Base-by-base conservation (phyloP, 2,329 filamentous ascomycete genomes). In the Cladophialophora bantiana region DNA sequence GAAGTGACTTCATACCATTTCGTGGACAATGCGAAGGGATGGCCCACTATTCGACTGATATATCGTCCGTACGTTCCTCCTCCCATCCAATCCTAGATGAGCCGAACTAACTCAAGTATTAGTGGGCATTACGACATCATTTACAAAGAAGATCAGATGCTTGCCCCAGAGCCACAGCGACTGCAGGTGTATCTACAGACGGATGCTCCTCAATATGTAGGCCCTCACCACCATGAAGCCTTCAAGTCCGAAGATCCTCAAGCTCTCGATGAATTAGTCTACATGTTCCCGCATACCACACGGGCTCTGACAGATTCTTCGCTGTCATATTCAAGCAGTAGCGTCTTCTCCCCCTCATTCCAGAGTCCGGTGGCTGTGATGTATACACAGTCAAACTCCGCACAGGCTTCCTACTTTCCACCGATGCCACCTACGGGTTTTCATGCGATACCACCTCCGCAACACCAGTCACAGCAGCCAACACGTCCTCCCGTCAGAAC, bases 51-150 rank as follows among this genome's bases (percentile, higher is more conserved):
- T 82, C 82, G 86, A 69, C 79, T 90, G n/a, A 82, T 90, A 31
- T 90, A 90, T 74, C 82, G 88, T 74, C 88, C 88, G 86, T 89
- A 76, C 81, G 86, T 78, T 18, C 69, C 3, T 31, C 53, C 10
- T 7, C n/a, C 38, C n/a, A n/a, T 13, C 18, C 20, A 13, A 4
- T 40, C 40, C 15, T 9, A 36, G 9, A 5, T 53, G 38, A 52
- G n/a, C 15, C 9, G 18, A 35, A 52, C 56, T 60, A 31, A 54
- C 60, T 45, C 31, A 53, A 42, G 65, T 52, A 36, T 52, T 70
- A 89, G 87, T 50, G 93, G 92, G 67, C 95, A 98, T 79, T 99
- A 98, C 78, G 95, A 98, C 78, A 89, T 99, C 68, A 85, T 98
- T 38, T 99, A 99, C 82, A 89, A 88, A 76, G 82, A 84, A 34